Conservation (phyloP, 352 stramenopile genomes). For the Thalassiosira hispida region DNA sequence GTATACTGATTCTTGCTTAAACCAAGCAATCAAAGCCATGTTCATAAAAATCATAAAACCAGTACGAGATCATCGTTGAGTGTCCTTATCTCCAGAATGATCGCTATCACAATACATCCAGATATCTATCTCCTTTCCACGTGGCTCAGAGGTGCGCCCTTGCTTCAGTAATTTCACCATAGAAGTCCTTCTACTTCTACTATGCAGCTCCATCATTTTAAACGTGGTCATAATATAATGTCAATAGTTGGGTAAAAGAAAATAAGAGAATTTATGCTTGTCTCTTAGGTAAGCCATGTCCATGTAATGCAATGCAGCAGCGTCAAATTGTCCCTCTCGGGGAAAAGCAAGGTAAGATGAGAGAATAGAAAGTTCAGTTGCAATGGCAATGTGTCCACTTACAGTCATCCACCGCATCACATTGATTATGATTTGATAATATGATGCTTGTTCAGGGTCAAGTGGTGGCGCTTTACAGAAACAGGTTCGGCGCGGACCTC, state of each 20-base stretch:
- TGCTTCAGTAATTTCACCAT: conserved; percentile 48
- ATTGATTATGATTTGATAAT: not conserved
- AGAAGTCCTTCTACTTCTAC: conserved; percentile 54
- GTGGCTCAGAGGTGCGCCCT: conserved; percentile 34
- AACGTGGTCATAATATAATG: conserved; percentile 24
- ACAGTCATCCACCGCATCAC: conserved; percentile 3
- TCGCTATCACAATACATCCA: conserved; percentile 41
- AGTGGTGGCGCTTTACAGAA: not conserved
- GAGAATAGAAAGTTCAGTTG: not conserved
- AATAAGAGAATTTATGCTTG: conserved; percentile 32
- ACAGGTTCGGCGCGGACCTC: conserved; percentile 16
- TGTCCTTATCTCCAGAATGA: conserved; percentile 36
- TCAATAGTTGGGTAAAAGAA: conserved; percentile 27
- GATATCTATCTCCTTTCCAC: conserved; percentile 25
- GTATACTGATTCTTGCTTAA: conserved; percentile 57
- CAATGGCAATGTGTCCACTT: conserved; percentile 7
- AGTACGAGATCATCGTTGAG: conserved; percentile 47
- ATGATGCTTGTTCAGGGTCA: conserved; percentile 23
- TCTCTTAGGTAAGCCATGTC: conserved; percentile 22
- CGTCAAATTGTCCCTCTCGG: conserved; percentile 51
- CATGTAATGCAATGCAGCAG: conserved; percentile 14
- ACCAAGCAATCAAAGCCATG: conserved; percentile 50
- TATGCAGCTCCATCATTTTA: conserved; percentile 23
- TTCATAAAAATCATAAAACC: conserved; percentile 66
- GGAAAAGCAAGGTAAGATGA: conserved; percentile 46